Percentiles rank a stretch among this genome's conserved stretches.
phyloP scores from a whole-genome alignment of 2,329 filamentous ascomycete genomes.

The Cladosporium sp. region DNA sequence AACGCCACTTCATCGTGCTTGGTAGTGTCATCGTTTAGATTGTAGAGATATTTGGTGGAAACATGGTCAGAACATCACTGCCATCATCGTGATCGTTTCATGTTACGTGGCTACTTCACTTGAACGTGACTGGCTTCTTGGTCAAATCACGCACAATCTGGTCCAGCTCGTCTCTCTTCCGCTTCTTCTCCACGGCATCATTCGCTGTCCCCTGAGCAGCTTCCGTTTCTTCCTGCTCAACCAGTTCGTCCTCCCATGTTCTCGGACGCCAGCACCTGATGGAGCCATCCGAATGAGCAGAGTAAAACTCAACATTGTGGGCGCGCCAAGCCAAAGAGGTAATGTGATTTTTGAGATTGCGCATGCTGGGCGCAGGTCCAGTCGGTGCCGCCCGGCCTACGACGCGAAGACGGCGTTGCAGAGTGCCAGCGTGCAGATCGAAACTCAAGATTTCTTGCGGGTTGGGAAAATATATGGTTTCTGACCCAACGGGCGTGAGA shows the following conservation, averaged over 20 bases:
- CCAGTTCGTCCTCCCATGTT: conserved; percentile 49
- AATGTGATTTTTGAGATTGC: conserved; percentile 57
- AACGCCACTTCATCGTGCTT: background rate
- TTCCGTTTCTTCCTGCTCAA: conserved; percentile 47
- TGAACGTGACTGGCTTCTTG: conserved; percentile 65
- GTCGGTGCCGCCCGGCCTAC: conserved; percentile 44
- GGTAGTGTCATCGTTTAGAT: background rate
- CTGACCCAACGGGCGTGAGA: conserved; percentile 58
- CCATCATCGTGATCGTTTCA: background rate
- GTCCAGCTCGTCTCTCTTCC: conserved; percentile 77
- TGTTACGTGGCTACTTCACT: conserved; percentile 22
- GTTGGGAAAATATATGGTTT: conserved; percentile 80
- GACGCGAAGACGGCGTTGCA: conserved; percentile 71
- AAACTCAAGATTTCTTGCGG: conserved; percentile 73
- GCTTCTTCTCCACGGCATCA: conserved; percentile 53
- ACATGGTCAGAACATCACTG: background rate
- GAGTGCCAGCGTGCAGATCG: conserved; percentile 73
- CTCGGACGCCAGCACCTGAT: conserved; percentile 77
- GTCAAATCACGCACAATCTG: conserved; percentile 79
- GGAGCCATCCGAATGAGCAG: conserved; percentile 79
- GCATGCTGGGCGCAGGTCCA: conserved; percentile 25
- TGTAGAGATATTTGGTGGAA: background rate
- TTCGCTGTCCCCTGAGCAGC: conserved; percentile 42
- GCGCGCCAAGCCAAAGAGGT: conserved; percentile 75
- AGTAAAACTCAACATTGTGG: conserved; percentile 74